Percentiles rank a stretch among this genome's conserved stretches.
These are phyloP conservation scores for Cladophialophora exuberans DNA, from an alignment of 2,329 filamentous ascomycete genomes.

Conservation along the genomic window DNA sequence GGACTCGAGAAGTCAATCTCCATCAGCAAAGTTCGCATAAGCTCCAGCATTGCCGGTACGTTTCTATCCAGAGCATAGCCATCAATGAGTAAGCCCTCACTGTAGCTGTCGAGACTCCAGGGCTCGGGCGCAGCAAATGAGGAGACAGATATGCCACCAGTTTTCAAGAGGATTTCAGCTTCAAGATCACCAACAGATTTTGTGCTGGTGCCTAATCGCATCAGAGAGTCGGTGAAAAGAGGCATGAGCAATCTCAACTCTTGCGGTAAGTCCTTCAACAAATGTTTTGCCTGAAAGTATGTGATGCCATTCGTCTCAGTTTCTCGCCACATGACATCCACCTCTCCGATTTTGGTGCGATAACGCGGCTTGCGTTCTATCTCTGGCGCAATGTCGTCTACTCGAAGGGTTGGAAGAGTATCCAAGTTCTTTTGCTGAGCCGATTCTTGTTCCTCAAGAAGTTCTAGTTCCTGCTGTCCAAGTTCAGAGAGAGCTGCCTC, in stretches of 20 bases:
- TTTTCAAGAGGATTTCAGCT: slow-evolving; percentile 94
- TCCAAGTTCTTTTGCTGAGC: slow-evolving; percentile 83
- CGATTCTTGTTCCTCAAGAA: slow-evolving; percentile 81
- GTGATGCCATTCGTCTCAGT: slow-evolving; percentile 94
- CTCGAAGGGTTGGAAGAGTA: slow-evolving; percentile 83
- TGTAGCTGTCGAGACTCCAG: slow-evolving; percentile 67
- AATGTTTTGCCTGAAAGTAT: slow-evolving; percentile 89
- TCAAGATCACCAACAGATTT: slow-evolving; percentile 94
- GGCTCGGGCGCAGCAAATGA: slow-evolving; percentile 84
- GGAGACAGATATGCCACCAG: slow-evolving; percentile 82
- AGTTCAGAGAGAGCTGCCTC: slow-evolving; percentile 72
- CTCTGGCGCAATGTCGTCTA: slow-evolving; percentile 82
- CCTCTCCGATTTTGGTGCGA: slow-evolving; percentile 60
- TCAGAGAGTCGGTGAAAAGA: slow-evolving; percentile 87
- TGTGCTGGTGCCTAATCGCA: slow-evolving; percentile 86
- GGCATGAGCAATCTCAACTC: slow-evolving; percentile 84
- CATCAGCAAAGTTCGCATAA: slow-evolving; percentile 76
- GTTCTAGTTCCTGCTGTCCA: slow-evolving; percentile 74
- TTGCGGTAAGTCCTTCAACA: slow-evolving; percentile 76
- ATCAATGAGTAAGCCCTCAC: slow-evolving; percentile 80
- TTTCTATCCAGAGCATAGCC: slow-evolving; percentile 91
- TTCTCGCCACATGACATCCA: slow-evolving; percentile 84
- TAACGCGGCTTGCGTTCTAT: slow-evolving; percentile 73
- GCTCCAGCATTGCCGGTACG: slow-evolving; percentile 85
- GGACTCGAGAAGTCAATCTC: slow-evolving; percentile 90